Conservation (phyloP, 331 rosid species). For the Malus hybrid region DNA sequence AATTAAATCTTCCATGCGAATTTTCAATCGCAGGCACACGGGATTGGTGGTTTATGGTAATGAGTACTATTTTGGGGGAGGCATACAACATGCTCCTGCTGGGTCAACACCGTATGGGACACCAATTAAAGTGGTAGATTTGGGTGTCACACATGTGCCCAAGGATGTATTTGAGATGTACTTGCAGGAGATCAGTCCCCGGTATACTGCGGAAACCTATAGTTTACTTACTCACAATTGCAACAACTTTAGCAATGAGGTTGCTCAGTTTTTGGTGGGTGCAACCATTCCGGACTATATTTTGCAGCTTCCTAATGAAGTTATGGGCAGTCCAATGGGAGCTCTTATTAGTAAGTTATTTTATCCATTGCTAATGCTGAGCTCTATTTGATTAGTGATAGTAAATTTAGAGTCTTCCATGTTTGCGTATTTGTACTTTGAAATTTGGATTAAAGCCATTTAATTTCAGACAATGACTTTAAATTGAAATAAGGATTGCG, state of each 20-base stretch:
- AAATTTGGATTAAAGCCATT: background rate
- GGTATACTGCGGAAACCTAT: slow-evolving; percentile 69
- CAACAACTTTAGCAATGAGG: slow-evolving; percentile 90
- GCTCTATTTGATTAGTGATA: background rate
- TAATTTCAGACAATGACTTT: background rate
- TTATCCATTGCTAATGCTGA: background rate
- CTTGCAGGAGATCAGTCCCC: slow-evolving; percentile 74
- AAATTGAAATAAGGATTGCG: background rate
- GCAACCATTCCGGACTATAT: slow-evolving; percentile 65
- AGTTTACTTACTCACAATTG: slow-evolving; percentile 80
- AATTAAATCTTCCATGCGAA: background rate
- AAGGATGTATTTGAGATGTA: slow-evolving; percentile 80
- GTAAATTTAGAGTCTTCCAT: no score
- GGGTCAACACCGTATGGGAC: slow-evolving; percentile 78
- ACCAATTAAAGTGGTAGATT: slow-evolving; percentile 58
- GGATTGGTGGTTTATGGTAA: slow-evolving; percentile 85
- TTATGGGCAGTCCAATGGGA: slow-evolving; percentile 81
- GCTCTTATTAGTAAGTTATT: slow-evolving; percentile 57
- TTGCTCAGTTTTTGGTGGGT: slow-evolving; percentile 84
- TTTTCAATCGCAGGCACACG: slow-evolving; percentile 64
- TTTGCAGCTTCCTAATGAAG: slow-evolving; percentile 81
- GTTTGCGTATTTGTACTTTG: no score
- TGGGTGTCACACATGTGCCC: slow-evolving; percentile 84
- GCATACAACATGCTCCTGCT: slow-evolving; percentile 60
- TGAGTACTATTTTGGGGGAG: slow-evolving; percentile 92